Percentiles rank a stretch among this genome's conserved stretches.
phyloP scores from a whole-genome alignment of 2,329 filamentous ascomycete genomes.

The Ophiobolus disseminans region DNA sequence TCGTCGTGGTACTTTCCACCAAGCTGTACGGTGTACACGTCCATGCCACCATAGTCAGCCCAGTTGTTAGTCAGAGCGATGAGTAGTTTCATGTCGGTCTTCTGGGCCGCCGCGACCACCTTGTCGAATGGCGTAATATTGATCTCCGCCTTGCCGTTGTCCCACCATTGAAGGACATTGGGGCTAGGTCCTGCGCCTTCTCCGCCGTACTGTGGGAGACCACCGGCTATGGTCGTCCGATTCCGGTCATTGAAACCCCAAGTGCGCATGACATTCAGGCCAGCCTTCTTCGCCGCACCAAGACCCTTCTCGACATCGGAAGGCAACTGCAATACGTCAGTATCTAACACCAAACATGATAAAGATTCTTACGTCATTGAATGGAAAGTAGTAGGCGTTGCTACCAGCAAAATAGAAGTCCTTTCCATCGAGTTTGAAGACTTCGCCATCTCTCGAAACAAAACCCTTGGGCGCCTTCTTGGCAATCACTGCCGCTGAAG shows the following conservation, averaged over 20 bases:
- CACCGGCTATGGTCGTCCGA: slow-evolving; percentile 52
- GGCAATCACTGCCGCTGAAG: slow-evolving; percentile 23
- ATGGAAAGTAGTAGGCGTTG: slow-evolving; percentile 65
- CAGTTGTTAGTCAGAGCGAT: slow-evolving; percentile 65
- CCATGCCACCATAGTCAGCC: slow-evolving; percentile 68
- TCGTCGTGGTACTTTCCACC: slow-evolving; percentile 61
- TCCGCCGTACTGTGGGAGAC: slow-evolving; percentile 61
- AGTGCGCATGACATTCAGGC: slow-evolving; percentile 62
- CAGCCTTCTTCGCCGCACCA: slow-evolving; percentile 56
- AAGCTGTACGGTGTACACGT: slow-evolving; percentile 64
- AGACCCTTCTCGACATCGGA: slow-evolving; percentile 57
- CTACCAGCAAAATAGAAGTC: slow-evolving; percentile 65
- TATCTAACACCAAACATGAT: background rate
- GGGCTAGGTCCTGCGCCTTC: slow-evolving; percentile 57
- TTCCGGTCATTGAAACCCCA: slow-evolving; percentile 68
- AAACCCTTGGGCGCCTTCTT: slow-evolving; percentile 48
- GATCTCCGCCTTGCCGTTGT: slow-evolving; percentile 57
- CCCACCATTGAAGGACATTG: slow-evolving; percentile 55
- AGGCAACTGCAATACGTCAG: slow-evolving; percentile 49
- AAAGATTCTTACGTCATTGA: slow-evolving; percentile 54
- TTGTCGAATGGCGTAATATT: slow-evolving; percentile 58
- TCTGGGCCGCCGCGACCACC: slow-evolving; percentile 59
- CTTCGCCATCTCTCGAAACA: slow-evolving; percentile 58
- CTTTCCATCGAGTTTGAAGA: slow-evolving; percentile 62
- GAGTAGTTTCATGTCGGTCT: slow-evolving; percentile 61